A percentile compares a stretch with the other conserved stretches of the same genome.
phyloP scores from a whole-genome alignment of 2,329 filamentous ascomycete genomes.

The Xenoacremonium recifei region DNA sequence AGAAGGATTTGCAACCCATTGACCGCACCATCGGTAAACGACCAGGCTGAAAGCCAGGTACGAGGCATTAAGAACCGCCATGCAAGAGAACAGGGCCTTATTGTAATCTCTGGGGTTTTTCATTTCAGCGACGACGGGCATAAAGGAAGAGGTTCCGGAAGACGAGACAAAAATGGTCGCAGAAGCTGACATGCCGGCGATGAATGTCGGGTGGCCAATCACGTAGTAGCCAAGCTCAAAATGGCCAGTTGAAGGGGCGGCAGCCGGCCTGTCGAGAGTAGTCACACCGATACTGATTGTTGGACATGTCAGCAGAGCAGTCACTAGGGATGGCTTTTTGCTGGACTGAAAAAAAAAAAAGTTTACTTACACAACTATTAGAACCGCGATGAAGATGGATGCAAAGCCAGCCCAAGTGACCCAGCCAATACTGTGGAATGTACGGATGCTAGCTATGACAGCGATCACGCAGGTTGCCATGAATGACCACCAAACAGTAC shows the following conservation, averaged over 20 bases:
- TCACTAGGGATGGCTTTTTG: too few relatives aligned
- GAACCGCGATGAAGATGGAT: conserved; percentile 56
- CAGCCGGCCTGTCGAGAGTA: conserved; percentile 54
- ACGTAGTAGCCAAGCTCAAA: conserved; percentile 59
- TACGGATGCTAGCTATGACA: conserved; percentile 51
- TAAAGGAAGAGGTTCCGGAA: conserved; percentile 58
- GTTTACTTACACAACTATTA: conserved; percentile 53
- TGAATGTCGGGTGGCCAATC: conserved; percentile 56
- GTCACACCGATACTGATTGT: conserved; percentile 52
- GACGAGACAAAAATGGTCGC: conserved; percentile 60
- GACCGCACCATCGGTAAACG: conserved; percentile 60
- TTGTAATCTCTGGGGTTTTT: conserved; percentile 15
- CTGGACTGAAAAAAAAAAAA: too few relatives aligned
- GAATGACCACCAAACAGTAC: conserved; percentile 57
- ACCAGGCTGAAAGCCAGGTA: conserved; percentile 60
- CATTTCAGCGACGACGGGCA: conserved; percentile 68
- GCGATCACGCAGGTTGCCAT: conserved; percentile 51
- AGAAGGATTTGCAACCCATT: conserved; percentile 61
- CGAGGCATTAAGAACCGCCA: conserved; percentile 54
- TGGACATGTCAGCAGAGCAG: too few relatives aligned
- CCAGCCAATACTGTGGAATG: conserved; percentile 60
- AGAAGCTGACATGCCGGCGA: conserved; percentile 55
- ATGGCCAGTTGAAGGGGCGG: conserved; percentile 56
- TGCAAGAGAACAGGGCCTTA: conserved; percentile 54
- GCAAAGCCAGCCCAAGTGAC: conserved; percentile 60